Conservation (phyloP, 1,139 yeast genomes). For the Scheffersomyces stambukii region DNA sequence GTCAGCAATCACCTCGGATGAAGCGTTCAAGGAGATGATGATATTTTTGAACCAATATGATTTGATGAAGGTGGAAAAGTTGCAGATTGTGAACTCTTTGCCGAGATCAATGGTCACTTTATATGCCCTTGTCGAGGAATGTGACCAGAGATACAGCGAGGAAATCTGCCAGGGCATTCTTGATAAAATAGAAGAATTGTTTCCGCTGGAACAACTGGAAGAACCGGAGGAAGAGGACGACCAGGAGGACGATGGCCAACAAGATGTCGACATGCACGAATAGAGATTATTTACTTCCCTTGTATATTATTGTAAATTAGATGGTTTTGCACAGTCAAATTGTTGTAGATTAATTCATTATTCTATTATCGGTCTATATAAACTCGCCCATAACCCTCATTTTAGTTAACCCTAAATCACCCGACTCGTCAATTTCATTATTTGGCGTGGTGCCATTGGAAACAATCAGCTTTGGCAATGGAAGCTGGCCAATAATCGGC, state of each 20-base stretch:
- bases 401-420: slow-evolving; percentile 15
- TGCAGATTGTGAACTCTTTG: slow-evolving; percentile 76
- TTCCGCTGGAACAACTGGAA: slow-evolving; percentile 41
- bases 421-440: slow-evolving; percentile 10
- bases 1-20: slow-evolving; percentile 38
- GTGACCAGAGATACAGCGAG: slow-evolving; percentile 75
- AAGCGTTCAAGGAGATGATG: slow-evolving; percentile 52
- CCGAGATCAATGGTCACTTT: slow-evolving; percentile 79
- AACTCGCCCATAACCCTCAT: slow-evolving; percentile 25
- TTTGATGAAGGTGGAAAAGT: slow-evolving; percentile 76
- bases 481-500: slow-evolving; percentile 12
- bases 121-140: slow-evolving; percentile 82
- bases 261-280: slow-evolving; percentile 5
- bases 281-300: background rate
- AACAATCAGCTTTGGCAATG: no score
- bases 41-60: slow-evolving; percentile 47
- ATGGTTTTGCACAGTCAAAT: background rate
- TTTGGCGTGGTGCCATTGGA: no score
- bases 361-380: slow-evolving; percentile 7
- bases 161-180: slow-evolving; percentile 56
- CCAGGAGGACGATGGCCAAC: slow-evolving; percentile 16
- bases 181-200: slow-evolving; percentile 43
- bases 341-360: slow-evolving; percentile 5
- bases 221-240: slow-evolving; percentile 31
- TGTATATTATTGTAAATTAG: slow-evolving; percentile 1